These are phyloP conservation scores for Penicillium griseofulvum DNA, from an alignment of 2,329 filamentous ascomycete species.

Conservation along the genomic window DNA sequence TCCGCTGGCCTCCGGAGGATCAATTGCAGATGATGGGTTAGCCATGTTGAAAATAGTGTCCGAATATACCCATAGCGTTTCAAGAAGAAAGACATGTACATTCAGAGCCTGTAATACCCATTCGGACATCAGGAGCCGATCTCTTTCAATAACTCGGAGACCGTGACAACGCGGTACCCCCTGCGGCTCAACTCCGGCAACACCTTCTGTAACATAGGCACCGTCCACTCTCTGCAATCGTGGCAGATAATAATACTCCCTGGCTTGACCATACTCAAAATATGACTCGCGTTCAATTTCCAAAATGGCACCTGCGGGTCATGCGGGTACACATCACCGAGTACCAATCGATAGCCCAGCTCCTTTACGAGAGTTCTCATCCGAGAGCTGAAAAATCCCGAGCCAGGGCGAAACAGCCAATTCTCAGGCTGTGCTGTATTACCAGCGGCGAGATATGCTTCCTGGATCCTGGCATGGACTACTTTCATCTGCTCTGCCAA, in stretches of 20 bases:
- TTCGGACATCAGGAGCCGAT: not conserved
- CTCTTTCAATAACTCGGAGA: constrained; percentile 62
- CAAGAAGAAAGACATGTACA: not conserved
- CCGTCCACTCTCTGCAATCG: constrained; percentile 78
- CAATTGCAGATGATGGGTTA: constrained; percentile 91
- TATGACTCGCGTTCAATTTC: constrained; percentile 70
- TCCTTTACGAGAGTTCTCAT: constrained; percentile 62
- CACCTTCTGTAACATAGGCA: constrained; percentile 71
- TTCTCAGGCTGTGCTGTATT: constrained; percentile 44
- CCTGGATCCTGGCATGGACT: constrained; percentile 61
- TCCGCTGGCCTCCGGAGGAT: constrained; percentile 92
- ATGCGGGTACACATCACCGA: constrained; percentile 85
- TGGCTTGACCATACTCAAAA: constrained; percentile 73
- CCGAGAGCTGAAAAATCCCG: constrained; percentile 71
- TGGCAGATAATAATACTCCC: constrained; percentile 84
- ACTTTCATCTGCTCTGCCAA: constrained; percentile 62
- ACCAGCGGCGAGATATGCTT: constrained; percentile 51
- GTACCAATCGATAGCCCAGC: constrained; percentile 68
- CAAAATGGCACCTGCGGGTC: constrained; percentile 77
- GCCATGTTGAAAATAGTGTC: constrained; percentile 7
- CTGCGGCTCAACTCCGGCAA: constrained; percentile 67
- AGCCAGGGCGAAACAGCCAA: constrained; percentile 78
- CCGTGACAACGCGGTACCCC: constrained; percentile 69
- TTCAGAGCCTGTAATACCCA: not conserved
- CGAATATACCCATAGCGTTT: constrained; percentile 17